Evolutionary conservation across 805 yeast genomes (phyloP), one percentile per base, ranked within the genome.

Genomic region (Yamadazyma olivae): DNA sequence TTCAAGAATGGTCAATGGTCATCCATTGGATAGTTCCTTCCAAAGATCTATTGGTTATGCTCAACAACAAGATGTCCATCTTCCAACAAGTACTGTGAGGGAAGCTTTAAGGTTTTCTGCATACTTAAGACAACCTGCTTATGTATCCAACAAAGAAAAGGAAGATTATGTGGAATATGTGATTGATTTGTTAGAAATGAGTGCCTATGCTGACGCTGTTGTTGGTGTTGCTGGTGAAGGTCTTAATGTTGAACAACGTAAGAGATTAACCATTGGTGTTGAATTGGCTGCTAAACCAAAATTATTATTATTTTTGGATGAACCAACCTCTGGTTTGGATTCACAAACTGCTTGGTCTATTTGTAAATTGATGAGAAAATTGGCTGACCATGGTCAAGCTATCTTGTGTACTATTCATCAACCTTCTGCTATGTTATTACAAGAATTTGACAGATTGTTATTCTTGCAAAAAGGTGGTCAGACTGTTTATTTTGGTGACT

Each of bases 401-500:
- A 61, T 64, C 42, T 57, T 64, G 43, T 63, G 69, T 35, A 84
- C 95, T 18, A 84, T 84, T 47, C 93, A 84, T 61, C 95, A 84
- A 61, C 95, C 95, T 51, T 84, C 93, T 6, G 90, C 95, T 36
- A 70, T 82, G 40, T 65, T 85, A 53, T 70, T 85, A 63, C 75
- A 83, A 53, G 86, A 81, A 51, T 85, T 87, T 54, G 95, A 87
- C 54, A 73, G 89, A 50, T 67, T 86, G 46, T 64, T 71, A 46
- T 73, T 84, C 48, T 66, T 84, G 53, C 79, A 79, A 47, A 76
- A 71, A 45, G 95, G 95, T 56, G 95, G 95, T 46, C 66, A 71
- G 51, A 84, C 90, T 44, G 91, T 82, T 21, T 84, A 84, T 59
- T 84, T 83, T 56, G 95, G 95, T 49, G 89, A 83, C 44, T 77